These are phyloP conservation scores for Pseudogymnoascus sp. DNA, from an alignment of 2,329 filamentous ascomycete genomes.

Conservation along the genomic window DNA sequence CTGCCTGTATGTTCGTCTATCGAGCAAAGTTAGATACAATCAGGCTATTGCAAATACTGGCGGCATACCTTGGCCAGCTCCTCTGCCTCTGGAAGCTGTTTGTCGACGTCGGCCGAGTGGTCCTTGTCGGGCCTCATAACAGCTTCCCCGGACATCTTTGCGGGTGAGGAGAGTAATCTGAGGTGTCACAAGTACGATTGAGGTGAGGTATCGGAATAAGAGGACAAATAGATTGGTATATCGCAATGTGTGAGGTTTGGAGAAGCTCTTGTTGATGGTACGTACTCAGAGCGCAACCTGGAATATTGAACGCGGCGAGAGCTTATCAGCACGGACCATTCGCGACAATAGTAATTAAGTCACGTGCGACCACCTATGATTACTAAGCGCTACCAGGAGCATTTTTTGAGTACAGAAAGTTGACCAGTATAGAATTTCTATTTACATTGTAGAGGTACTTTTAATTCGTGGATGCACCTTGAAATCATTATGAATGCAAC, in stretches of 20 bases:
- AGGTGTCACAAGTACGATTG: neutral
- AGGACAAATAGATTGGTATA: neutral
- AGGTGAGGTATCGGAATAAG: neutral
- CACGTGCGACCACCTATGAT: neutral
- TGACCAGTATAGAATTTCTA: neutral
- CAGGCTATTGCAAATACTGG: neutral
- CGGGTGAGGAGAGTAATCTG: constrained; percentile 7
- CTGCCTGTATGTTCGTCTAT: constrained; percentile 69
- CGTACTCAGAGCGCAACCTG: constrained; percentile 8
- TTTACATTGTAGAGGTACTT: neutral
- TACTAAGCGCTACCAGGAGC: neutral
- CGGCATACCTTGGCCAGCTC: constrained; percentile 68
- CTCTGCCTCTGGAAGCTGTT: constrained; percentile 83
- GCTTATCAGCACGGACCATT: constrained; percentile 8
- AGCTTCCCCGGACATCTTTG: constrained; percentile 27
- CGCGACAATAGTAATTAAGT: neutral
- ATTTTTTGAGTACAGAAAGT: neutral
- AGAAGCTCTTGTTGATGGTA: constrained; percentile 3
- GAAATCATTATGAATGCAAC: neutral
- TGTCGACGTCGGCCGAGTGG: constrained; percentile 93
- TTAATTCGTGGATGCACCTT: neutral
- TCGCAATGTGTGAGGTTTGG: neutral
- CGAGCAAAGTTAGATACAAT: constrained; percentile 20
- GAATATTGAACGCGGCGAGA: constrained; percentile 7
- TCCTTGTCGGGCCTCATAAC: constrained; percentile 74